Evolutionary conservation across 2,329 filamentous ascomycete genomes (phyloP), one percentile per base, ranked within the genome.

Genomic region (Trichoderma afroharzianum): DNA sequence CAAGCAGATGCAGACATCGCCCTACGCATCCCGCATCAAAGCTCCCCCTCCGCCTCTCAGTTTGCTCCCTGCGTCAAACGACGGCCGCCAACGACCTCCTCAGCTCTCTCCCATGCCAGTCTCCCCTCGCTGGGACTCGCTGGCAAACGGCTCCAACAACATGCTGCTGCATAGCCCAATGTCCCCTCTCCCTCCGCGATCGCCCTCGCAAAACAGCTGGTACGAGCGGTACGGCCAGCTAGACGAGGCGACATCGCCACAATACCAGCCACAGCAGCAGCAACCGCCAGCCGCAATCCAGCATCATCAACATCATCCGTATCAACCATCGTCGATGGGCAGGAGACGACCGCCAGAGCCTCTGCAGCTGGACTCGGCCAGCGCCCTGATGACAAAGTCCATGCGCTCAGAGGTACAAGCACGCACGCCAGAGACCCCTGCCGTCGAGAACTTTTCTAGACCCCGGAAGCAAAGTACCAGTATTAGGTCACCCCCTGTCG

Each of bases 391-490:
- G 58, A 74, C 78, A 39, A 79, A 81, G 70, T 77, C 79, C 59
- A 81, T 80, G 55, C 74, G 78, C 47, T 71, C 76, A 58, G 80
- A 82, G 70, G 74, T 81, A 72, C 78, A 82, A 70, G 74, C 81
- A 72, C 78, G 83, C 57, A 73, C 76, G 79, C 76, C 79, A 63
- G 80, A 82, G 62, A 78, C 76, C 67, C 79, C 81, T 74, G 76
- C 78, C 59, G 81, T 88, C 59, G 85, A 85, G 75, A 90, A 90
- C 78, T 90, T 90, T 77, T 90, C 88, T n/a, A 83, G 88, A 50
- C 88, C 88, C 55, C 83, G 88, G 71, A 88, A 87, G 73, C 66
- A 68, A 61, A 68, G 64, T 53, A 80, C 83, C 50, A 89, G 87
- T 77, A 82, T 87, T 72, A 83, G 83, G 70, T 85, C 85, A 73